Conservation (phyloP, 495 filamentous ascomycete genomes). For the Penicillium egyptiacum region DNA sequence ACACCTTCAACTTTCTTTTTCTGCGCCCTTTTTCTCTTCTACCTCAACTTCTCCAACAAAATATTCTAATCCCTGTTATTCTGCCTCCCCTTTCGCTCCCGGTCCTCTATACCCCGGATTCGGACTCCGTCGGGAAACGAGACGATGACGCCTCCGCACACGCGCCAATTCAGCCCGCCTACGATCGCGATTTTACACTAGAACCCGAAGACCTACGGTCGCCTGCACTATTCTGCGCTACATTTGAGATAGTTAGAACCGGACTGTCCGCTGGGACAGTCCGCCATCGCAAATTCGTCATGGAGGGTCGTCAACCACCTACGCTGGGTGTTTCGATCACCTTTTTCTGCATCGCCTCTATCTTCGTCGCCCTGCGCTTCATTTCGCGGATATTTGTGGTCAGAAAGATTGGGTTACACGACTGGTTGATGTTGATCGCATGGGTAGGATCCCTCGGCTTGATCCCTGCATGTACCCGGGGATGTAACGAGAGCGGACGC, state of each 20-base stretch:
- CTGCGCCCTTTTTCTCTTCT: not conserved
- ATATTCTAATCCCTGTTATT: not conserved
- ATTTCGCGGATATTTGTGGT: slow-evolving; percentile 73
- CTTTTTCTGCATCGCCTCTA: slow-evolving; percentile 62
- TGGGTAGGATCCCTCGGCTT: slow-evolving; percentile 50
- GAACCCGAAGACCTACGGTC: not conserved
- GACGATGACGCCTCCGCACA: slow-evolving; percentile 7
- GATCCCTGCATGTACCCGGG: slow-evolving; percentile 21
- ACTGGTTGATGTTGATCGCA: slow-evolving; percentile 80
- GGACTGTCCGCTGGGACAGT: slow-evolving; percentile 7
- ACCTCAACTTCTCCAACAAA: not conserved
- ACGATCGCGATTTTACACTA: not conserved
- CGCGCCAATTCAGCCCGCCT: not conserved
- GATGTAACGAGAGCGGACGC: slow-evolving; percentile 8
- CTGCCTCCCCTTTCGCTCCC: not conserved
- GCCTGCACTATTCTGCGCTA: not conserved
- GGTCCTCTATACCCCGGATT: not conserved
- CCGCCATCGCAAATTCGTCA: slow-evolving; percentile 14
- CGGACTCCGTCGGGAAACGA: not conserved
- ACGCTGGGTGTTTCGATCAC: slow-evolving; percentile 75
- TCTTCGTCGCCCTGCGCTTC: slow-evolving; percentile 72
- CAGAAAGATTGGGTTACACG: slow-evolving; percentile 66
- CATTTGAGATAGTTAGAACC: not conserved
- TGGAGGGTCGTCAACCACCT: slow-evolving; percentile 59
- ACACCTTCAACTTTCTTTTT: not conserved